Evolutionary conservation across 129 eudicot genomes (phyloP), one percentile per base, ranked within the genome.

Genomic region (Flaveria robusta): DNA sequence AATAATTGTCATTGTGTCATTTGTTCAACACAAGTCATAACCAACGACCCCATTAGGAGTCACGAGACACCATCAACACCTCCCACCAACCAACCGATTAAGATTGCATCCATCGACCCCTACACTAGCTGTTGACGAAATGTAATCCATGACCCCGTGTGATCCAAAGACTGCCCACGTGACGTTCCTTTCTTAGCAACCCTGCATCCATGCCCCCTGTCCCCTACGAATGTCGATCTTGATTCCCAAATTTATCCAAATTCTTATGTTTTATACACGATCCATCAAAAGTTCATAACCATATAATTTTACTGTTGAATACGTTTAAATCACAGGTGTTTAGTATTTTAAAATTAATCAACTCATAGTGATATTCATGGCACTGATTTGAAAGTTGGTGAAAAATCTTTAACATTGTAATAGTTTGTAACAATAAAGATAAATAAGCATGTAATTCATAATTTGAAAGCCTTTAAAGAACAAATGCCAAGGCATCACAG

Each of bases 51-150:
- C 5, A 19, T 54, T 54, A 54, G 26, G 46, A 8, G 12, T 42
- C 3, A 14, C 16, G 16, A 26, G 11, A 62, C 7, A 8, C 67
- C 11, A 62, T 62, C 67, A 62, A 62, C 42, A 26, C 37, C 19
- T 27, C 42, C 24, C 59, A 52, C 59, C 59, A 52, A 62, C 10
- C 27, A 62, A 62, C 42, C 2, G 0, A 60, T 34, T 34, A 5
- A 34, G 39, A 34, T 13, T 24, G 66, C 41, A 60, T 26, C 37
- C 66, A 62, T 27, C 67, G 67, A 27, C 67, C 67, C 67, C 67
- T 27, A 62, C 43, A 62, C 11, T 13, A 13, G 20, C 20, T 11
- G 31, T 11, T 14, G 9, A 62, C 4, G 67, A 62, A 13, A 23
- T 12, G 65, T 10, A 23, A 11, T 22, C 31, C 65, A 27, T 26